phyloP scores from a whole-genome alignment of 1,139 yeast species.

The Eremothecium coryli region DNA sequence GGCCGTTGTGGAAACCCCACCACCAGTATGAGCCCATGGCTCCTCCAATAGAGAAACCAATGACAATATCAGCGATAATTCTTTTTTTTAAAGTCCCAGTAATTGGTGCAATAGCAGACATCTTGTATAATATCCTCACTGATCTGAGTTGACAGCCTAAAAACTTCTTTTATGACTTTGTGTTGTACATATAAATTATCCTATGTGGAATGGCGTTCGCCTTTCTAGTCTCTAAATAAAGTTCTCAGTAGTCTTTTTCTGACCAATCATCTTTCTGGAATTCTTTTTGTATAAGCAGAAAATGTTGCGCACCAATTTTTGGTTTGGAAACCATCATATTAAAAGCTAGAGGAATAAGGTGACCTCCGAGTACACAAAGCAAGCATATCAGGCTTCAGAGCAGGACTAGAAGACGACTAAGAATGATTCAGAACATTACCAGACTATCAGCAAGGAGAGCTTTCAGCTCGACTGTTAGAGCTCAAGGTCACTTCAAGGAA shows the following conservation, averaged over 20 bases:
- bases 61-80: slow-evolving; percentile 68
- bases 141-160: too few species aligned
- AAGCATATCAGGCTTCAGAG: too few species aligned
- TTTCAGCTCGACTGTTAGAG: slow-evolving; percentile 26
- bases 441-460: slow-evolving; percentile 30
- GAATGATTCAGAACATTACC: slow-evolving; percentile 29
- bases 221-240: too few species aligned
- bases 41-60: slow-evolving; percentile 50
- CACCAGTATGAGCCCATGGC: slow-evolving; percentile 56
- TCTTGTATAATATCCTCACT: too few species aligned
- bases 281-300: background rate
- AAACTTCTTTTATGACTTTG: too few species aligned
- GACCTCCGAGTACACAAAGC: too few species aligned
- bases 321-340: too few species aligned
- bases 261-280: slow-evolving; percentile 4
- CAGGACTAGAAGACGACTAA: too few species aligned
- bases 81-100: slow-evolving; percentile 77
- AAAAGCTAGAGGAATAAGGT: too few species aligned
- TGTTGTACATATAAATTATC: too few species aligned
- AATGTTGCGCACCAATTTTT: too few species aligned
- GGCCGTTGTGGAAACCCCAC: slow-evolving; percentile 67
- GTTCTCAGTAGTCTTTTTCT: background rate
- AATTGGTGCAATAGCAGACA: slow-evolving; percentile 73
- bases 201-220: too few species aligned
- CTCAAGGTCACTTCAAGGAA: slow-evolving; percentile 50